Evolutionary conservation across 164 flowering plant genomes (phyloP), one percentile per base, ranked within the genome.

Genomic region (Protea cynaroides): DNA sequence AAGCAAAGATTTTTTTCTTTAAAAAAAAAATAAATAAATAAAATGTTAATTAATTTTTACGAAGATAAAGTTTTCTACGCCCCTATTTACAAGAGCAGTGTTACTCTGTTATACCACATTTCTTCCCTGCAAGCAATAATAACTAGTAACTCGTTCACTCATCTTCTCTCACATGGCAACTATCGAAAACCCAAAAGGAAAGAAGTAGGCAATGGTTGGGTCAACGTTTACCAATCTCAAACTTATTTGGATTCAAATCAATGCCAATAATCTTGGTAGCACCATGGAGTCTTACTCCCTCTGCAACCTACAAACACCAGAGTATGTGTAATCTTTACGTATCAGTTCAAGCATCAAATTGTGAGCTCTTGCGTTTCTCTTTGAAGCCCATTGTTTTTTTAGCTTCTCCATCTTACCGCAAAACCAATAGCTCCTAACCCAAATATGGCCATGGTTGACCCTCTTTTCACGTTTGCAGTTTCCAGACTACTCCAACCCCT

Each of bases 401-500:
- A n/a, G n/a, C 15, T 10, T 13, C 15, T 9, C 3, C 3, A 10
- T 46, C 50, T 67, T 75, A 88, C 94, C 69, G 91, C 91, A n/a
- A 88, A 76, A 25, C 94, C 94, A 17, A 86, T 74, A 7, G 85
- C 71, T 46, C 94, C 91, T 0, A 88, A 80, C 0, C 94, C 94
- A 47, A 88, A 84, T 4, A 88, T 77, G 2, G 80, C 90, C 1
- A 86, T 88, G 0, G 81, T 79, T 50, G 88, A 81, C 1, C 91
- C 91, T 36, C 53, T 63, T 24, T 80, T 82, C 25, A 88, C 83
- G 5, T 70, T 70, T 8, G 88, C 91, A 29, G 75, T 61, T 75
- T 88, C 86, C 84, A 83, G 0, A 80, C 84, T 0, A 84, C 91
- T 46, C 88, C 91, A 0, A 86, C 44, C 7, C 93, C 93, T 87